phyloP scores from a whole-genome alignment of 306 rosid genomes.

The Prinsepia uniflora region DNA sequence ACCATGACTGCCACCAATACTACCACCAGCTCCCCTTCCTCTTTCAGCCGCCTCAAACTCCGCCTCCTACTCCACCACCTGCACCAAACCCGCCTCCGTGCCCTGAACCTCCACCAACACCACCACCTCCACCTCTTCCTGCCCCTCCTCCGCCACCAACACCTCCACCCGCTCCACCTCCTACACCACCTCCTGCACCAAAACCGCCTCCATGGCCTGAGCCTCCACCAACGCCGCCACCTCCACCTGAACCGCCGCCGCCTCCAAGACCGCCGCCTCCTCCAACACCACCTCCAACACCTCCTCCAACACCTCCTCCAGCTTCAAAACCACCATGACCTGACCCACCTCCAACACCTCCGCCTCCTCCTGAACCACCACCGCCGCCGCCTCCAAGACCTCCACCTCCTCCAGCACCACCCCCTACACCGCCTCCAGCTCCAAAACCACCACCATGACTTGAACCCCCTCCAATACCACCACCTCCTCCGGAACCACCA shows the following conservation, averaged over 20 bases:
- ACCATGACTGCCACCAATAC: constrained; percentile 20
- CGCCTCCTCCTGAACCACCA: constrained; percentile 16
- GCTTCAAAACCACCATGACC: constrained; percentile 17
- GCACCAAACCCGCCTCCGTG: constrained; percentile 43
- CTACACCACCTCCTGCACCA: constrained; percentile 34
- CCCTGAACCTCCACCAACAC: constrained; percentile 15
- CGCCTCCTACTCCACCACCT: constrained; percentile 33
- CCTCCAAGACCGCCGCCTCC: constrained; percentile 18
- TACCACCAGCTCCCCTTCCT: not conserved
- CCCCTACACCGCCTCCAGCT: constrained; percentile 37
- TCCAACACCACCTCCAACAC: constrained; percentile 16
- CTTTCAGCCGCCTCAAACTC: constrained; percentile 4
- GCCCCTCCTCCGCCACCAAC: constrained; percentile 25
- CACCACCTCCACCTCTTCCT: constrained; percentile 33
- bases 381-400: constrained; percentile 44
- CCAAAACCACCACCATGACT: constrained; percentile 42
- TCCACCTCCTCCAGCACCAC: constrained; percentile 40
- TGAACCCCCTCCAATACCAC: constrained; percentile 30
- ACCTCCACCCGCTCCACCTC: constrained; percentile 53
- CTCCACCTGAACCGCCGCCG: constrained; percentile 14
- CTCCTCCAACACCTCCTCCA: constrained; percentile 9
- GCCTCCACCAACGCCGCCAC: constrained; percentile 11
- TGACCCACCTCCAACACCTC: constrained; percentile 26
- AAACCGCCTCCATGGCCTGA: constrained; percentile 13
- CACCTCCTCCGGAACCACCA: constrained; percentile 19